These are phyloP conservation scores for Sisymbrium irio DNA, from an alignment of 345 rosid genomes.

Conservation along the genomic window DNA sequence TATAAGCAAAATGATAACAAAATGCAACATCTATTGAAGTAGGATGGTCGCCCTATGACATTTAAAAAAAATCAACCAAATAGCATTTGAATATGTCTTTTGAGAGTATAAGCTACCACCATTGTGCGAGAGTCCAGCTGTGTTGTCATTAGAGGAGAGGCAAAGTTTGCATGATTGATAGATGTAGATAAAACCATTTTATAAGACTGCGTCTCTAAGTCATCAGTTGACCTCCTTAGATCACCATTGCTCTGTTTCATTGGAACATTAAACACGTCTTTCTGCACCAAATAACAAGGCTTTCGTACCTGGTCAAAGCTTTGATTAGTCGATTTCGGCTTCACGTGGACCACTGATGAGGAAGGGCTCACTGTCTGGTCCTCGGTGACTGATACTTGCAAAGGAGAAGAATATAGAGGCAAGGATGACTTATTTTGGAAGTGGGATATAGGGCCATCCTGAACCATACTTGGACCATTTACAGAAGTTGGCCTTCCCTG, in stretches of 20 bases:
- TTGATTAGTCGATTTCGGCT: conserved; percentile 54
- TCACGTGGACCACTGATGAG: conserved; percentile 35
- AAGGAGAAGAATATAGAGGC: conserved; percentile 43
- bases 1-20: background rate
- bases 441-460: conserved; percentile 42
- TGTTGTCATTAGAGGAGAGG: conserved; percentile 42
- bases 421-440: conserved; percentile 39
- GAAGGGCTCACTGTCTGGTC: background rate
- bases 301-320: conserved; percentile 33
- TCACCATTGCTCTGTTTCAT: conserved; percentile 38
- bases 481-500: conserved; percentile 42
- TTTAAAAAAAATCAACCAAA: background rate
- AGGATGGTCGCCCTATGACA: background rate
- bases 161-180: conserved; percentile 35
- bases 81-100: background rate
- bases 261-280: conserved; percentile 4
- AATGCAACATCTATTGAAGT: background rate
- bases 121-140: conserved; percentile 42
- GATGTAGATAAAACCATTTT: conserved; percentile 44
- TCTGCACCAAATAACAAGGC: background rate
- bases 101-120: conserved; percentile 50
- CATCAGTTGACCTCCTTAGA: conserved; percentile 45
- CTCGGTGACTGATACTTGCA: conserved; percentile 37
- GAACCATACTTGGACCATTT: conserved; percentile 43
- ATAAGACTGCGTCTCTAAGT: conserved; percentile 51